Evolutionary conservation across 352 stramenopile species (phyloP), one percentile per base, ranked within the genome.

Genomic region (Phytopythium litorale): DNA sequence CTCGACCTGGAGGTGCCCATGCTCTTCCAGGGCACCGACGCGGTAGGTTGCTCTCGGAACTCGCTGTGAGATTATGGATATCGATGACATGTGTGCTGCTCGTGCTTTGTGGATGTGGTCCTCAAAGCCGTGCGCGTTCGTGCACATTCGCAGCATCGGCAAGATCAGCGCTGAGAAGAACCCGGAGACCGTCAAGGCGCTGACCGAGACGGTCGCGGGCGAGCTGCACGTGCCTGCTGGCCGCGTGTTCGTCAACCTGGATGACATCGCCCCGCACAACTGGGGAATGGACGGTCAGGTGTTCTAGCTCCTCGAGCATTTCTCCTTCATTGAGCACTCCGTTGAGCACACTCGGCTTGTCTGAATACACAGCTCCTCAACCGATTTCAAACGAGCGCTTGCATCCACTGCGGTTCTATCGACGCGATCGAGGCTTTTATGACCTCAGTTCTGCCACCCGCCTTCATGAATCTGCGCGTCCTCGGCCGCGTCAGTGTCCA

Each of bases 1-100:
- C n/a, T n/a, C n/a, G n/a, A n/a, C n/a, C 63, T 81, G 33, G 72
- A 76, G 45, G 56, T 58, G 55, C 59, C 66, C 40, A 73, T 81
- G 64, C 40, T 74, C 48, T 72, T 79, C 54, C 62, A 69, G 30
- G 62, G 59, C 33, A 69, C 62, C 33, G 61, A 65, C 45, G 65
- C 67, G 37, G 70, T 80, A 52, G n/a, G 65, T 49, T 45, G 58
- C 28, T 55, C 45, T 19, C 25, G 19, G 25, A 16, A 48, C 56
- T 54, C 56, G 0, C 5, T 19, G 7, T 43, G 15, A 12, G 3
- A 43, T 19, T 1, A 19, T 43, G 12, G 7, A 12, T 6, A 9
- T 46, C 16, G 40, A 15, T 46, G 40, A 46, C 40, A 21, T 46
- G 40, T n/a, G 18, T 46, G 43, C 35, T 46, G 51, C 12, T 37